Evolutionary conservation across 441 rosid genomes (phyloP).

Genomic region (Adansonia madagascariensis): DNA sequence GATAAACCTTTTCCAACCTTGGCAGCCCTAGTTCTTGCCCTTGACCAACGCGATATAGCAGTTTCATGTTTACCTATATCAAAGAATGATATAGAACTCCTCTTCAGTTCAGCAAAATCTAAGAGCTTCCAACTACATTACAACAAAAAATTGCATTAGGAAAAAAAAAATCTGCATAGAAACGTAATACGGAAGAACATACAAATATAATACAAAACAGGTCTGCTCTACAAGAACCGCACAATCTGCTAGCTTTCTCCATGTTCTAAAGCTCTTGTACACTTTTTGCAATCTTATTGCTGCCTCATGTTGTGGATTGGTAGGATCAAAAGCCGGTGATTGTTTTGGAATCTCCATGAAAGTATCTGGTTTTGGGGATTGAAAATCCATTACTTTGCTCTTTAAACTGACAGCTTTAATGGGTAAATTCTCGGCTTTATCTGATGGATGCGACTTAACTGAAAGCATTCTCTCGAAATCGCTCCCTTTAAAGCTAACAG

Average conservation of each 20-base stretch:
- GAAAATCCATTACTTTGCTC: conserved; percentile 29
- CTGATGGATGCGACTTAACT: not conserved
- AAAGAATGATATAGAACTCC: conserved; percentile 89
- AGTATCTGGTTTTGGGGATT: conserved; percentile 23
- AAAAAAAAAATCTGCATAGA: not conserved
- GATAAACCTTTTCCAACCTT: conserved; percentile 96
- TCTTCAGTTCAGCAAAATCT: conserved; percentile 89
- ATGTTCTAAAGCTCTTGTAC: conserved; percentile 85
- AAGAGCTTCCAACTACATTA: conserved; percentile 83
- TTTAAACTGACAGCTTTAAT: conserved; percentile 28
- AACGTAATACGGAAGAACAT: not conserved
- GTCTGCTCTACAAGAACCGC: conserved; percentile 88
- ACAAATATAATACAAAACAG: conserved; percentile 50
- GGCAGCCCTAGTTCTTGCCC: conserved; percentile 94
- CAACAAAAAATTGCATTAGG: conserved; percentile 18
- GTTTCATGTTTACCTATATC: conserved; percentile 88
- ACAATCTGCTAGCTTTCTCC: conserved; percentile 92
- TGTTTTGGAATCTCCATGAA: not conserved
- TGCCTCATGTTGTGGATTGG: conserved; percentile 61
- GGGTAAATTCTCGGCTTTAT: conserved; percentile 33
- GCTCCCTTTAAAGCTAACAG: conserved; percentile 63
- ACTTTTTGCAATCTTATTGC: conserved; percentile 85
- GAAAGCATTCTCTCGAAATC: conserved; percentile 44
- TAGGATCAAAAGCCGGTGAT: conserved; percentile 46
- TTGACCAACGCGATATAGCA: conserved; percentile 92